A percentile compares a stretch with the other conserved stretches of the same genome.
Conservation (phyloP, 1,284 basidiomycete species). For the Porodaedalea pini region DNA sequence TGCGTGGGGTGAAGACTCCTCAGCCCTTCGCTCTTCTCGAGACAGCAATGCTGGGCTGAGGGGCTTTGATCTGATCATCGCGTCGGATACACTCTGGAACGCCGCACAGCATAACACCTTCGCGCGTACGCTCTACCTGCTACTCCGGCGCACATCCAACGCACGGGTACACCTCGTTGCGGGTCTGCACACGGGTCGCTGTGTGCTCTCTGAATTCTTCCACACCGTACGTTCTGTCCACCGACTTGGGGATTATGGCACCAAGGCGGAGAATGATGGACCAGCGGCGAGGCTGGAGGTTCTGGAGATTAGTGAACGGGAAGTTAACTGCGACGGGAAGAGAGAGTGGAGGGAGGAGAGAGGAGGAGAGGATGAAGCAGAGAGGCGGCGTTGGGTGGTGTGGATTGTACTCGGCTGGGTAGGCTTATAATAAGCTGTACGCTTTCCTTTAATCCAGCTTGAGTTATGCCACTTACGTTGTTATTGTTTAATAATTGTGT, state of each 20-base stretch:
- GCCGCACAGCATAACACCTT: slow-evolving; percentile 52
- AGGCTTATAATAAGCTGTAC: background rate
- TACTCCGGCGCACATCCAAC: slow-evolving; percentile 39
- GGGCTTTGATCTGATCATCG: slow-evolving; percentile 61
- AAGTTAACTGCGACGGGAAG: slow-evolving; percentile 35
- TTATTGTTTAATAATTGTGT: too few species aligned
- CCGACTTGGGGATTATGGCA: background rate
- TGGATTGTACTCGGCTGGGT: slow-evolving; percentile 61
- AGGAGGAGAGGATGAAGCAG: slow-evolving; percentile 56
- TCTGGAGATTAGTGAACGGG: slow-evolving; percentile 47
- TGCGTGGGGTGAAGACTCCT: slow-evolving; percentile 58
- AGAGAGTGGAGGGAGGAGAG: slow-evolving; percentile 52
- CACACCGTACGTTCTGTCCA: slow-evolving; percentile 27
- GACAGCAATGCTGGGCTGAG: background rate
- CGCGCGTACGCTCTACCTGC: slow-evolving; percentile 45
- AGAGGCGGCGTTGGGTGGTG: slow-evolving; percentile 65
- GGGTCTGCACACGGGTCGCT: slow-evolving; percentile 71
- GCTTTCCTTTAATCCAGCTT: too few species aligned
- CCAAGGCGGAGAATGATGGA: slow-evolving; percentile 10
- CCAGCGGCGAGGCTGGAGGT: slow-evolving; percentile 41
- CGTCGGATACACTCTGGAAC: slow-evolving; percentile 77
- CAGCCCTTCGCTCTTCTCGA: slow-evolving; percentile 30
- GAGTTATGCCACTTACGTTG: too few species aligned
- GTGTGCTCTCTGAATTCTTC: slow-evolving; percentile 61
- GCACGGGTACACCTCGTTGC: slow-evolving; percentile 61